These are phyloP conservation scores for Sphagnum contortum DNA, from an alignment of 225 moss, liverwort and hornwort genomes.

Conservation along the genomic window DNA sequence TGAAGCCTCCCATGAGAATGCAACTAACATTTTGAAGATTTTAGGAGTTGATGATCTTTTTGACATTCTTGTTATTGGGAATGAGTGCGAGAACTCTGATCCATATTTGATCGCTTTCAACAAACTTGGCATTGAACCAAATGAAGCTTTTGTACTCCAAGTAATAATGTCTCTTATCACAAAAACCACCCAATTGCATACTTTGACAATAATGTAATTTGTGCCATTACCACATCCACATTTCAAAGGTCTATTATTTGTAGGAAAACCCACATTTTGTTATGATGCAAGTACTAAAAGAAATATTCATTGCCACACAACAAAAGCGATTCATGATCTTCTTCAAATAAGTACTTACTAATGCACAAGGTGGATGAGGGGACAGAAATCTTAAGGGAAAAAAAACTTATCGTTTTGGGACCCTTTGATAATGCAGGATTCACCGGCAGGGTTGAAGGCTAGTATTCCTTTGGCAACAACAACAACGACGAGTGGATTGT, in stretches of 20 bases:
- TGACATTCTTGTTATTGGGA: slow-evolving; percentile 71
- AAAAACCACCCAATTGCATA: too few relatives aligned
- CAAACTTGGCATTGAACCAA: slow-evolving; percentile 36
- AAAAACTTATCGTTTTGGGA: background rate
- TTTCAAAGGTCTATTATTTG: too few relatives aligned
- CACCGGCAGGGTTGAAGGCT: slow-evolving; percentile 67
- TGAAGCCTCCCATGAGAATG: slow-evolving; percentile 75
- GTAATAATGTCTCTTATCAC: slow-evolving; percentile 14
- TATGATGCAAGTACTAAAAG: too few relatives aligned
- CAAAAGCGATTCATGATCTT: too few relatives aligned
- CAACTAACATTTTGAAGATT: slow-evolving; percentile 71
- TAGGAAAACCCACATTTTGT: too few relatives aligned
- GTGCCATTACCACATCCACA: too few relatives aligned
- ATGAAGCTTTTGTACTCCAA: slow-evolving; percentile 63
- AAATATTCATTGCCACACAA: too few relatives aligned
- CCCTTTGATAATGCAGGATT: slow-evolving; percentile 42
- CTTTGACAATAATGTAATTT: too few relatives aligned
- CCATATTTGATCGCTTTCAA: slow-evolving; percentile 82
- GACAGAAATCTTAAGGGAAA: background rate
- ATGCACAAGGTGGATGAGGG: too few relatives aligned
- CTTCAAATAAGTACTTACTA: too few relatives aligned
- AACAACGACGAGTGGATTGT: slow-evolving; percentile 58
- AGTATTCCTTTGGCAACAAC: slow-evolving; percentile 51
- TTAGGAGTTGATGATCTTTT: slow-evolving; percentile 61
- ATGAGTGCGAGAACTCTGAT: slow-evolving; percentile 79